These are phyloP conservation scores for Trichoderma atroviride DNA, from an alignment of 2,329 filamentous ascomycete species.

Conservation along the genomic window DNA sequence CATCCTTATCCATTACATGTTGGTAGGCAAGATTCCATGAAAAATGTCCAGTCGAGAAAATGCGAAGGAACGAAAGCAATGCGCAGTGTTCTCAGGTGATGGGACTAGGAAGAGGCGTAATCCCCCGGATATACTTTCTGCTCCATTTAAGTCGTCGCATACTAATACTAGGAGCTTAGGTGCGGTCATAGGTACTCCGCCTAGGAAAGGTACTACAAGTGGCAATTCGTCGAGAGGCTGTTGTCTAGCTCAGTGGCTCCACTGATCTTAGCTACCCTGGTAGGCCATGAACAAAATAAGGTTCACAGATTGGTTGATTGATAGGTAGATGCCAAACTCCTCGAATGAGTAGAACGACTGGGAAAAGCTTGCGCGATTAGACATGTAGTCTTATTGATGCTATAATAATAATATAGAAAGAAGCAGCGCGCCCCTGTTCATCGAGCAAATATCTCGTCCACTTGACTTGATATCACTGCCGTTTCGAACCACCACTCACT, in stretches of 20 bases:
- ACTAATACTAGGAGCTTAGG: not conserved
- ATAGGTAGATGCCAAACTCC: not conserved
- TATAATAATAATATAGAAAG: not conserved
- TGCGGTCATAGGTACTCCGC: not conserved
- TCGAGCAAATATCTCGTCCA: not conserved
- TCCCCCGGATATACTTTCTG: not conserved
- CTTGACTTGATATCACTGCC: not conserved
- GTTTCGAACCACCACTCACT: not conserved
- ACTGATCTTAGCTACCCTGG: not conserved
- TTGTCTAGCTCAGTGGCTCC: not conserved
- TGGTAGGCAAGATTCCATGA: constrained; percentile 4
- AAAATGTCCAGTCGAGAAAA: not conserved
- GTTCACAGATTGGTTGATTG: too few species aligned
- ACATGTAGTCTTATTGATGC: not conserved
- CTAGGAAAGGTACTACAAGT: not conserved
- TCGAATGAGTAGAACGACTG: not conserved
- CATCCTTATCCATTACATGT: constrained; percentile 7
- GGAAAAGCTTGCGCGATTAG: not conserved
- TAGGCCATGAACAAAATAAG: not conserved
- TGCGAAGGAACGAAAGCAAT: not conserved
- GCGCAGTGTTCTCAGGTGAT: not conserved
- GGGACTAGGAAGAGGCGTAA: not conserved
- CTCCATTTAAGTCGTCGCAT: not conserved
- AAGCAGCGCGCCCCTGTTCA: not conserved
- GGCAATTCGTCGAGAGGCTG: not conserved